Conservation (phyloP, 805 yeast genomes). For the Ogataea pilisensis region DNA sequence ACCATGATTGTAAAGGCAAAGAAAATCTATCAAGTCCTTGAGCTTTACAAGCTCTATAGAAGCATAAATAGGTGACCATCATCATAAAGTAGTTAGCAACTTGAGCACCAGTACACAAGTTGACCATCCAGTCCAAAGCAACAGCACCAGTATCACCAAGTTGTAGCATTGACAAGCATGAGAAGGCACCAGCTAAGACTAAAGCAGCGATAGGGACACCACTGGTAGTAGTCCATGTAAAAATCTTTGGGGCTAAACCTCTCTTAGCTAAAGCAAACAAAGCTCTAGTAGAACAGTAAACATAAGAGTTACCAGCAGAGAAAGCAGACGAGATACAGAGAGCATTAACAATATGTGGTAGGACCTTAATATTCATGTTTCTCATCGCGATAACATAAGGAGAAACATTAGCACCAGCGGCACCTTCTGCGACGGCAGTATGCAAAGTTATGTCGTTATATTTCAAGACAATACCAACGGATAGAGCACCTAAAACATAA, state of each 20-base stretch:
- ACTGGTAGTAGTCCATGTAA: slow-evolving; percentile 51
- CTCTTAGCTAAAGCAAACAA: slow-evolving; percentile 60
- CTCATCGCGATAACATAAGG: slow-evolving; percentile 78
- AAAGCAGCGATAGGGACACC: slow-evolving; percentile 70
- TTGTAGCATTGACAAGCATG: slow-evolving; percentile 58
- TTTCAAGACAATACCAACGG: slow-evolving; percentile 35
- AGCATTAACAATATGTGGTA: slow-evolving; percentile 73
- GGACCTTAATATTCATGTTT: slow-evolving; percentile 51
- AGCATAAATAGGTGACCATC: slow-evolving; percentile 37
- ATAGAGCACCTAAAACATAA: slow-evolving; percentile 38
- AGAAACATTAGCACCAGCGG: slow-evolving; percentile 69
- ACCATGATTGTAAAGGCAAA: slow-evolving; percentile 39
- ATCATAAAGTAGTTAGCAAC: slow-evolving; percentile 42
- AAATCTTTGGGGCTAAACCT: slow-evolving; percentile 66
- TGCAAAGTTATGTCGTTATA: slow-evolving; percentile 30
- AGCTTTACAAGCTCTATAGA: slow-evolving; percentile 36
- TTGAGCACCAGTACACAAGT: slow-evolving; percentile 42
- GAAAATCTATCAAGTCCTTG: slow-evolving; percentile 36
- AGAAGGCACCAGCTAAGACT: slow-evolving; percentile 46
- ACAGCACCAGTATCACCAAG: slow-evolving; percentile 29
- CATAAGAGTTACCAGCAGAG: slow-evolving; percentile 74
- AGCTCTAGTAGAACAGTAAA: slow-evolving; percentile 56
- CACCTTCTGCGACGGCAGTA: slow-evolving; percentile 47
- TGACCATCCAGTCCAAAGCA: slow-evolving; percentile 40
- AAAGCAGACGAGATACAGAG: slow-evolving; percentile 67